These are phyloP conservation scores for Mycena rosella DNA, from an alignment of 768 basidiomycete genomes.

Conservation along the genomic window DNA sequence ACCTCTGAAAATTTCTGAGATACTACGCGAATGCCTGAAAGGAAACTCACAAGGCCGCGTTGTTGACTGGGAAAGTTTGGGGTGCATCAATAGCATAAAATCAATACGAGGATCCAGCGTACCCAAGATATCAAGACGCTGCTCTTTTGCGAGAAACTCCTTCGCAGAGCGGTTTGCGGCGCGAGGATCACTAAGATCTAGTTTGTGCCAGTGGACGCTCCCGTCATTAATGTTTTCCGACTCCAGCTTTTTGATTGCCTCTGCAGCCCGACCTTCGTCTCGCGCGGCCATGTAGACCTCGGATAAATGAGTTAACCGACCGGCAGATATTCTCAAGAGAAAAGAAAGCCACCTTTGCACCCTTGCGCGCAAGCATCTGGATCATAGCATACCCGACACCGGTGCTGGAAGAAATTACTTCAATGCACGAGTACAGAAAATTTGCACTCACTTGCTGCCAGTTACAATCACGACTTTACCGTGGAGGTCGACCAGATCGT, in stretches of 20 bases:
- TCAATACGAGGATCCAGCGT: conserved; percentile 32
- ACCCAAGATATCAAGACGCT: conserved; percentile 60
- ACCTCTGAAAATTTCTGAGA: neutral
- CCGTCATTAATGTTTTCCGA: conserved; percentile 49
- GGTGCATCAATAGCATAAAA: neutral
- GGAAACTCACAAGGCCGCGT: conserved; percentile 38
- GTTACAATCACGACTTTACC: conserved; percentile 63
- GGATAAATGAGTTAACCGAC: neutral
- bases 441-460: conserved; percentile 51
- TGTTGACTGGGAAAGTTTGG: conserved; percentile 35
- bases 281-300: conserved; percentile 50
- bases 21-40: conserved; percentile 3
- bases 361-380: conserved; percentile 52
- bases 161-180: conserved; percentile 50
- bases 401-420: conserved; percentile 42
- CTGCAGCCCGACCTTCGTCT: conserved; percentile 45
- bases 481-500: conserved; percentile 57
- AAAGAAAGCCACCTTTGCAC: conserved; percentile 50
- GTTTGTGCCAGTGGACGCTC: conserved; percentile 49
- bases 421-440: too few relatives aligned
- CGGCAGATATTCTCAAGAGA: neutral
- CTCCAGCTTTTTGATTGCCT: conserved; percentile 50
- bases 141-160: conserved; percentile 52
- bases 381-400: conserved; percentile 53
- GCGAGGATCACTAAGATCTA: conserved; percentile 55